phyloP scores from a whole-genome alignment of 345 rosid genomes.

The Populus euphratica region DNA sequence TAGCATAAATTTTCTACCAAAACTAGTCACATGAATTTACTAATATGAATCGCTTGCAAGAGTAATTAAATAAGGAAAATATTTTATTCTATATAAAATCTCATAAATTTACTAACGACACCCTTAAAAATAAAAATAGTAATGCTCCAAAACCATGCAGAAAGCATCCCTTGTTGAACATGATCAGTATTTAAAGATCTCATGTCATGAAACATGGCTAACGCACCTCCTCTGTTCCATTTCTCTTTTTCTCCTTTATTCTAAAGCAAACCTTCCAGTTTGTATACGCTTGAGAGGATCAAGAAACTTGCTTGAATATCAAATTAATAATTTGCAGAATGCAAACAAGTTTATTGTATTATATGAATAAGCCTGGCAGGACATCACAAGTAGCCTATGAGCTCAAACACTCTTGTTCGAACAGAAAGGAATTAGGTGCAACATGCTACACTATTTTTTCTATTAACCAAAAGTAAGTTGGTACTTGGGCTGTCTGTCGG shows the following conservation, averaged over 20 bases:
- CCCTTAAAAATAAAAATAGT: too few species aligned
- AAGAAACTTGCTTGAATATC: neutral
- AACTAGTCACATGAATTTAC: too few species aligned
- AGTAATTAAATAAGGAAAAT: too few species aligned
- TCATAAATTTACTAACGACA: too few species aligned
- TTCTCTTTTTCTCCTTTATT: neutral
- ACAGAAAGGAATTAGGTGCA: neutral
- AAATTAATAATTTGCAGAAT: neutral
- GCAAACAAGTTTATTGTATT: neutral
- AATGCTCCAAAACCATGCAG: too few species aligned
- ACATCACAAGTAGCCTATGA: neutral
- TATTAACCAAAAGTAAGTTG: constrained; percentile 21
- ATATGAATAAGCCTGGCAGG: neutral
- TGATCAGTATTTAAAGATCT: too few species aligned
- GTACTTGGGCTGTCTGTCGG: constrained; percentile 30
- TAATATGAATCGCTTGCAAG: too few species aligned
- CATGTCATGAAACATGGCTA: too few species aligned
- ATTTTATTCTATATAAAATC: too few species aligned
- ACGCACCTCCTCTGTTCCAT: neutral
- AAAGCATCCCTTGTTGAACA: too few species aligned
- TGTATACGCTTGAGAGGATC: neutral
- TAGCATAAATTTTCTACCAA: too few species aligned
- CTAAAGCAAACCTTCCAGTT: neutral
- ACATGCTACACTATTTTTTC: neutral
- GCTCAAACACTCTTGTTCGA: neutral